Percentiles rank a stretch among this genome's conserved stretches.
Conservation (phyloP, 2,329 filamentous ascomycete species). For the Fusarium sp. region DNA sequence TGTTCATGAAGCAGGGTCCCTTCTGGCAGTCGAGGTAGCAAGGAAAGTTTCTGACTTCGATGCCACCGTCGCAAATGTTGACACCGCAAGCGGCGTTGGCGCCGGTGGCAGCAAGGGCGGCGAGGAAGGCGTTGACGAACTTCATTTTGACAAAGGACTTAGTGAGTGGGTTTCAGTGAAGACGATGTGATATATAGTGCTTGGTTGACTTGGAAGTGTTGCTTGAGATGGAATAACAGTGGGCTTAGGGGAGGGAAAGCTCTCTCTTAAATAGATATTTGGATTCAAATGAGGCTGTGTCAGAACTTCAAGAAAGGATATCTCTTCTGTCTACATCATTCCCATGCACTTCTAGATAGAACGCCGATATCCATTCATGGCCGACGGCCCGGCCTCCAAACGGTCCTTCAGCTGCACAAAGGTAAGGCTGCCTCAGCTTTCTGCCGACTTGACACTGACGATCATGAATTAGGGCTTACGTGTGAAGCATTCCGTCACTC, state of each 20-base stretch:
- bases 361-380: background rate
- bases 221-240: background rate
- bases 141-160: background rate
- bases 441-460: background rate
- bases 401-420: background rate
- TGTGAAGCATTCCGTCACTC: background rate
- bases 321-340: background rate
- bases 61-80: background rate
- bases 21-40: background rate
- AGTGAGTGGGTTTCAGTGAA: background rate
- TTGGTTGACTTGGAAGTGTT: background rate
- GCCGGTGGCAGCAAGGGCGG: background rate
- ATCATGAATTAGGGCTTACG: background rate
- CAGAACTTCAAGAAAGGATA: background rate
- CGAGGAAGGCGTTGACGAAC: background rate
- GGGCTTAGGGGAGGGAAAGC: too few relatives aligned
- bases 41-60: background rate
- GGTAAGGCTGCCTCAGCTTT: background rate
- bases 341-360: background rate
- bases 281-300: background rate
- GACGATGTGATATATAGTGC: too few relatives aligned
- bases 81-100: background rate
- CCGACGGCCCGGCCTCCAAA: background rate
- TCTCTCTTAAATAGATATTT: background rate
- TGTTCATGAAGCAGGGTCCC: background rate